A percentile compares a stretch with the other conserved stretches of the same genome.
Evolutionary conservation across 169 alveolate species (phyloP).

Genomic region (Eimeria nieschulzi): DNA sequence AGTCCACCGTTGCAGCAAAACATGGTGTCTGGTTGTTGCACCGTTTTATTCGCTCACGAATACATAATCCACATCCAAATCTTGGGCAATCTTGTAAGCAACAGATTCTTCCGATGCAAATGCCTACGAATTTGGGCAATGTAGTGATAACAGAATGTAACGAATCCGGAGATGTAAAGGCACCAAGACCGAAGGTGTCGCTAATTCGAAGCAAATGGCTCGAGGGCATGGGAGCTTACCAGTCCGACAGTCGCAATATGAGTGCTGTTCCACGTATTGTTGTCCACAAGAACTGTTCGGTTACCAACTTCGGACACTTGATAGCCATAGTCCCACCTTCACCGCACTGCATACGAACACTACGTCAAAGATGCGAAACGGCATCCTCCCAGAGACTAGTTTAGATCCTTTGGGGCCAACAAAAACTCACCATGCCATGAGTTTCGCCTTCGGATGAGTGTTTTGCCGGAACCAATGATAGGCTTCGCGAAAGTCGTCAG

Average conservation of each 20-base stretch:
- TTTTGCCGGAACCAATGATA: conserved; percentile 98
- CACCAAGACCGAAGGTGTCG: too few species aligned
- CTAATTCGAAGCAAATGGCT: too few species aligned
- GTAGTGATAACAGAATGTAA: not conserved
- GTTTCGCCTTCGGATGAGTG: conserved; percentile 93
- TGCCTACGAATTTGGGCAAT: conserved; percentile 73
- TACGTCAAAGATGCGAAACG: too few species aligned
- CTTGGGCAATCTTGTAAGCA: conserved; percentile 91
- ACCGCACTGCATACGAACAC: not conserved
- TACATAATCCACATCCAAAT: conserved; percentile 96
- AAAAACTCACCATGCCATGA: conserved; percentile 92
- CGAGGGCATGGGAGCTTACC: conserved; percentile 69
- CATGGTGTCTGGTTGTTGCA: not conserved
- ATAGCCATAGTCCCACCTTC: conserved; percentile 99
- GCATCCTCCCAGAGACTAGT: too few species aligned
- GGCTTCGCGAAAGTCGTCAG: conserved; percentile 98
- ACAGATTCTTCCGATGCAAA: conserved; percentile 95
- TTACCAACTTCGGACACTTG: conserved; percentile 96
- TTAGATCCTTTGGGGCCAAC: not conserved
- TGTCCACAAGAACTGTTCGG: conserved; percentile 97
- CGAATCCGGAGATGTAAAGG: not conserved
- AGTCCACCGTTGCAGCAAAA: too few species aligned
- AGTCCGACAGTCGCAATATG: conserved; percentile 98
- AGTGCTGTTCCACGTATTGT: conserved; percentile 98
- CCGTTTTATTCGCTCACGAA: conserved; percentile 74